A percentile compares a stretch with the other conserved stretches of the same genome.
Evolutionary conservation across 78 protist genomes (phyloP).

Genomic region (Polysphondylium violaceum): DNA sequence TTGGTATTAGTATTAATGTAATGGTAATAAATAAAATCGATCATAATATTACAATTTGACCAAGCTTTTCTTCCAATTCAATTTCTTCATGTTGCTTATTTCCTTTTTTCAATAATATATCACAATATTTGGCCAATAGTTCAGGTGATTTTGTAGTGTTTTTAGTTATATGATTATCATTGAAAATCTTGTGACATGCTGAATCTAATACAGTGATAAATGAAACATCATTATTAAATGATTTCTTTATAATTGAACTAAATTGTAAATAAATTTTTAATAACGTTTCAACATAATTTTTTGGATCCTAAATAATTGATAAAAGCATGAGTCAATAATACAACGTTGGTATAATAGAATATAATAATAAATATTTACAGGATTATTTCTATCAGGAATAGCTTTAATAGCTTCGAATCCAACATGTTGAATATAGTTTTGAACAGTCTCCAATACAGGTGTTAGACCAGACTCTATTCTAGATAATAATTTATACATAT

Average conservation of each 20-base stretch:
- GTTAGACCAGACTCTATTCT: constrained; percentile 83
- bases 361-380: constrained; percentile 5
- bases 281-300: constrained; percentile 82
- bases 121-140: constrained; percentile 89
- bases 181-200: constrained; percentile 85
- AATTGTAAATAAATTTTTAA: constrained; percentile 80
- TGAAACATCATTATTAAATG: constrained; percentile 81
- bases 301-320: constrained; percentile 46
- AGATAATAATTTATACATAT: constrained; percentile 72
- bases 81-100: constrained; percentile 66
- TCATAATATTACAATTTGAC: constrained; percentile 65
- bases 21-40: too few relatives aligned
- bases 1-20: background rate
- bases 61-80: constrained; percentile 85
- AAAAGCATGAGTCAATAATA: background rate
- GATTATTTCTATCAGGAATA: constrained; percentile 49
- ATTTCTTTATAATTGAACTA: constrained; percentile 45
- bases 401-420: constrained; percentile 69
- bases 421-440: constrained; percentile 61
- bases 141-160: constrained; percentile 83
- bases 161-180: constrained; percentile 61
- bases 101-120: constrained; percentile 78
- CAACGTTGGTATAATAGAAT: background rate
- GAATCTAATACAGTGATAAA: constrained; percentile 87
- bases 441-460: constrained; percentile 73